phyloP scores from a whole-genome alignment of 345 rosid genomes.

The Aurinia saxatilis region DNA sequence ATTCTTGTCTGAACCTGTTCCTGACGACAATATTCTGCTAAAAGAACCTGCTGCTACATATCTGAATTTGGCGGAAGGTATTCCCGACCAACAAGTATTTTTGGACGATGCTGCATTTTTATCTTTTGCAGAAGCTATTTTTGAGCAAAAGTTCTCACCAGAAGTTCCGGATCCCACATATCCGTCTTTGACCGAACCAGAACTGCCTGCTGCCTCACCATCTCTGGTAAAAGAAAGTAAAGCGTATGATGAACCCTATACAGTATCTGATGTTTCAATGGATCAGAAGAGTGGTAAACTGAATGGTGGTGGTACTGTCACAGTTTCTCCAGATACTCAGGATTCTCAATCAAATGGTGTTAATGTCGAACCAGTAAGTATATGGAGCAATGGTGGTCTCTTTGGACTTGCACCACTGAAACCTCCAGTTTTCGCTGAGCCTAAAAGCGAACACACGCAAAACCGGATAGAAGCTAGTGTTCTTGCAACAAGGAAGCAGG shows the following conservation, averaged over 20 bases:
- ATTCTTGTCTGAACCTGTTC: neutral
- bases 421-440: constrained; percentile 74
- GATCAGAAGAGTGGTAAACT: constrained; percentile 23
- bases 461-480: constrained; percentile 19
- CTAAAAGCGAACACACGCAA: constrained; percentile 30
- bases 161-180: constrained; percentile 12
- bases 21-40: neutral
- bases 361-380: constrained; percentile 36
- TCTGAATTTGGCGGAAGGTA: constrained; percentile 24
- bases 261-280: constrained; percentile 19
- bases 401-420: constrained; percentile 89
- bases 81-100: constrained; percentile 28
- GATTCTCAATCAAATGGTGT: constrained; percentile 36
- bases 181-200: constrained; percentile 13
- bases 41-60: constrained; percentile 22
- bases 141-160: constrained; percentile 29
- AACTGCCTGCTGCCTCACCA: neutral
- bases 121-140: constrained; percentile 30
- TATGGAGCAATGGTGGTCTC: constrained; percentile 95
- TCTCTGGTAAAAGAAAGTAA: too few species aligned
- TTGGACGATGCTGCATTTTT: constrained; percentile 30
- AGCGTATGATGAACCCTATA: too few species aligned
- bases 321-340: constrained; percentile 22
- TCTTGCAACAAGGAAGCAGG: constrained; percentile 32
- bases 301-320: constrained; percentile 8